Percentiles rank a stretch among this genome's conserved stretches.
These are phyloP conservation scores for Trifolium repens DNA, from an alignment of 306 rosid species.

Conservation along the genomic window DNA sequence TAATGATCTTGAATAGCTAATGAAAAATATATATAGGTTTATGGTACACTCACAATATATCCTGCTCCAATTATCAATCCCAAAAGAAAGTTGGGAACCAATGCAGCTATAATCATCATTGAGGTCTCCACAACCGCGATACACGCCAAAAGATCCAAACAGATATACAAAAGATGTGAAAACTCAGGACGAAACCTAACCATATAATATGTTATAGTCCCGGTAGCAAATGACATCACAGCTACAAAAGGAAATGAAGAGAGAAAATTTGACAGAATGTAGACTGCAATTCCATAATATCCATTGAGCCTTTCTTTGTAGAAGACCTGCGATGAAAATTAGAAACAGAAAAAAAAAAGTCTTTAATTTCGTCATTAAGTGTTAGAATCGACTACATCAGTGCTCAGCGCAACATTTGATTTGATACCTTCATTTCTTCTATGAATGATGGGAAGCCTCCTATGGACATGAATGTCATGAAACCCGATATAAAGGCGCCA, in stretches of 20 bases:
- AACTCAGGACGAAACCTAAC: constrained; percentile 71
- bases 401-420: not conserved
- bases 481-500: constrained; percentile 82
- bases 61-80: constrained; percentile 90
- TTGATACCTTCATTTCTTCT: constrained; percentile 87
- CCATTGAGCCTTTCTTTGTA: constrained; percentile 75
- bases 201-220: constrained; percentile 73
- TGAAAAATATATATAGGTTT: constrained; percentile 1
- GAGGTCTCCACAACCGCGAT: constrained; percentile 84
- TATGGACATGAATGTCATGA: constrained; percentile 95
- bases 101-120: constrained; percentile 91
- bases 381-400: not conserved
- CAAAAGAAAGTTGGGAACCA: constrained; percentile 93
- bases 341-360: not conserved
- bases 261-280: constrained; percentile 73
- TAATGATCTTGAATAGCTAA: not conserved
- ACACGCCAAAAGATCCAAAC: constrained; percentile 65
- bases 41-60: constrained; percentile 61
- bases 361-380: not conserved
- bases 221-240: constrained; percentile 71
- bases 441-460: constrained; percentile 97
- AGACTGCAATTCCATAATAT: constrained; percentile 74
- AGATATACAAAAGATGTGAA: constrained; percentile 52
- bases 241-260: constrained; percentile 84
- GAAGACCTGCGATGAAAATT: constrained; percentile 57